phyloP scores from a whole-genome alignment of 2,329 filamentous ascomycete species.

The Fusarium secorum region DNA sequence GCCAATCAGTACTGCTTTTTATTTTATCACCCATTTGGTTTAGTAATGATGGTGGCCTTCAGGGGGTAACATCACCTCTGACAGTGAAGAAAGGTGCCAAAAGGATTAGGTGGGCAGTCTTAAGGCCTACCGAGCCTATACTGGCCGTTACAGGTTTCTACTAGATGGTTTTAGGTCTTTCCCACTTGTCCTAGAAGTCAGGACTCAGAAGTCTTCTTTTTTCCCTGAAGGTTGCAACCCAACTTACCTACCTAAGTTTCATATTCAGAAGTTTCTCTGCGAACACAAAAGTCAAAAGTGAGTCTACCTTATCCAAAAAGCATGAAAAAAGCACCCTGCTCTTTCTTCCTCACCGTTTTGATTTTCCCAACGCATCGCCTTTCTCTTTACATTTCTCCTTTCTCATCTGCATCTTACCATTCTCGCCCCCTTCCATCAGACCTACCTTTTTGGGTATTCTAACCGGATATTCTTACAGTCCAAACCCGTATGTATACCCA shows the following conservation, averaged over 20 bases:
- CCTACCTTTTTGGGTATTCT: not conserved
- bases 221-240: not conserved
- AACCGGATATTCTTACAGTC: not conserved
- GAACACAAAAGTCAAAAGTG: not conserved
- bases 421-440: not conserved
- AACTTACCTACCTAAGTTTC: not conserved
- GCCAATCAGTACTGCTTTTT: not conserved
- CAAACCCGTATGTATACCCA: not conserved
- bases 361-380: not conserved
- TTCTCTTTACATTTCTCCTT: not conserved
- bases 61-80: not conserved
- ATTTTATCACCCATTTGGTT: not conserved
- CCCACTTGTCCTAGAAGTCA: not conserved
- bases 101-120: not conserved
- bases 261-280: not conserved
- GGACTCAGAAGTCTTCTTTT: not conserved
- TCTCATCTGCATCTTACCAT: too few species aligned
- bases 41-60: not conserved
- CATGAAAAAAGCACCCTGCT: not conserved
- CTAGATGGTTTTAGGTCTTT: not conserved
- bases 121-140: not conserved
- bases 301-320: not conserved
- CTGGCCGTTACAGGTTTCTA: not conserved
- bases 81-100: not conserved
- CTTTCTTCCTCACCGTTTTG: not conserved